These are phyloP conservation scores for Fusarium equiseti DNA, from an alignment of 2,329 filamentous ascomycete genomes.

Conservation along the genomic window DNA sequence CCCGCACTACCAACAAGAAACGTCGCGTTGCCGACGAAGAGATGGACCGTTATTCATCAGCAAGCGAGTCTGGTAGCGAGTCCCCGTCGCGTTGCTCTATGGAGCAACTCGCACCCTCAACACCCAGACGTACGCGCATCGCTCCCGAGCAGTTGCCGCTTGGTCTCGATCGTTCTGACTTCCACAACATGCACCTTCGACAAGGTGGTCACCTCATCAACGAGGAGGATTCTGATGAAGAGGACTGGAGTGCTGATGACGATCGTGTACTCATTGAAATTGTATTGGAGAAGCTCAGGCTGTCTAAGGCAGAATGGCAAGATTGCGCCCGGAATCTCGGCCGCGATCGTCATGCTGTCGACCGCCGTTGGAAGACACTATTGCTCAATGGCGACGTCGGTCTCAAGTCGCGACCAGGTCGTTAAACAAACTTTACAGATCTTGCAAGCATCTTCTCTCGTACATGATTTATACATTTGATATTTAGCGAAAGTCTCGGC, in stretches of 20 bases:
- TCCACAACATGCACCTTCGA: constrained; percentile 58
- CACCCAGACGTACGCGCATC: constrained; percentile 71
- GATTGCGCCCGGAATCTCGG: constrained; percentile 74
- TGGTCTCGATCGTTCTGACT: constrained; percentile 69
- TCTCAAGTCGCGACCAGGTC: constrained; percentile 61
- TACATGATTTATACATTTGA: constrained; percentile 34
- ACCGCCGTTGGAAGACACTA: constrained; percentile 72
- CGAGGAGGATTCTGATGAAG: constrained; percentile 59
- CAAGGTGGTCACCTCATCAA: constrained; percentile 51
- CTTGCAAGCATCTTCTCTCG: constrained; percentile 20
- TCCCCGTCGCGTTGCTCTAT: constrained; percentile 26
- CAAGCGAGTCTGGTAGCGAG: constrained; percentile 55
- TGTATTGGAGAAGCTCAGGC: constrained; percentile 73
- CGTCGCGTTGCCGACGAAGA: constrained; percentile 63
- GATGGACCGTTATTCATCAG: constrained; percentile 54
- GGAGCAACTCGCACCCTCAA: constrained; percentile 57
- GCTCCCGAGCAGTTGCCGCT: constrained; percentile 71
- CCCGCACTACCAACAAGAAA: constrained; percentile 66
- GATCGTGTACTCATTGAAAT: constrained; percentile 75
- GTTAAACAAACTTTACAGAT: constrained; percentile 61
- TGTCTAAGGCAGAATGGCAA: constrained; percentile 74
- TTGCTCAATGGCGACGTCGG: constrained; percentile 70
- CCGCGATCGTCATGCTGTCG: constrained; percentile 68
- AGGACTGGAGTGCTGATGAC: constrained; percentile 71
- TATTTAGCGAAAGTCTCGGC: constrained; percentile 37